Base-by-base conservation (phyloP, 768 basidiomycete genomes). In the Pholiota microspora region DNA sequence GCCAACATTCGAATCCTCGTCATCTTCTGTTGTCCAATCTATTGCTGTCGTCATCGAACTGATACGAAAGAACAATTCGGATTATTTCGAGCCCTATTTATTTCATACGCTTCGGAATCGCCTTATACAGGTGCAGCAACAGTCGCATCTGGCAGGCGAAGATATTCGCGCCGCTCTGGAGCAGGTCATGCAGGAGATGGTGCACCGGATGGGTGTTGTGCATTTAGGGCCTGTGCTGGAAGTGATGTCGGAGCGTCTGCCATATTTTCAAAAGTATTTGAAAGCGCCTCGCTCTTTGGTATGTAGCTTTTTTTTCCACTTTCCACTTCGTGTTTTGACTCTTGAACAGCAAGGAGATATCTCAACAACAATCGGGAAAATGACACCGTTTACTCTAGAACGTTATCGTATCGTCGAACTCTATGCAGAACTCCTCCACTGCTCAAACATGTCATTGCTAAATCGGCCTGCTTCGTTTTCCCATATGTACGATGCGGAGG, bases 11-110 rank as follows among this genome's bases (percentile, higher is more conserved):
- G 62, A 85, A 71, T 74, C 85, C 63, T 60, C 82, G 7, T 79
- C 81, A 0, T 97, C 94, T 9, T 92, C 92, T 6, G 85, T 98
- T 50, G 79, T 89, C 24, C 85, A 94, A 59, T 87, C 92, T 9
- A 89, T 95, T 61, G 86, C 88, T 38, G 85, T 98, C 63, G 77
- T 98, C 56, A 89, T 95, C 59, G 96, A 98, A 67, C 80, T 97
- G 35, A 97, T 98, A 60, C 83, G 95, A 49, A 94, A 98, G 68
- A 98, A 98, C 71, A 98, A 98, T 69, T 96, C 95, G 34, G 96
- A 99, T 69, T 98, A 94, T 67, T 95, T 97, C 65, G 97, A 99
- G 71, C 96, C 95, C 4, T 96, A 94, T 69, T 79, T 98, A 10
- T 98, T 97, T 72, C 95, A 97, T 65, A 94, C 92, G 1, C 73